Evolutionary conservation across 192 early-diverging fungal genomes (phyloP).

Genomic region (Paraglomus occultum): DNA sequence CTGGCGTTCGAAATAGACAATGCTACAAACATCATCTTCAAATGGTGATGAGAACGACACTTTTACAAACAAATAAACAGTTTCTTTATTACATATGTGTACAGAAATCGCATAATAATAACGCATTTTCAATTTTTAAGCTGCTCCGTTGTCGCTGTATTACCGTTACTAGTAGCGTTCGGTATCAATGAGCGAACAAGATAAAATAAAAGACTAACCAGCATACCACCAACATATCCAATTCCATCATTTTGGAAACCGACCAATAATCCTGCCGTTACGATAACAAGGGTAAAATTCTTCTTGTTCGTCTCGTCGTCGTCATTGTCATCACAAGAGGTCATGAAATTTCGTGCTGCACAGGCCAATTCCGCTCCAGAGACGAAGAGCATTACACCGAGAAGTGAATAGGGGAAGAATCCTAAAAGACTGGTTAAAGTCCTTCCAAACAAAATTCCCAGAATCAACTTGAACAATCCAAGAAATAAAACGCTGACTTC

Average conservation of each 20-base stretch:
- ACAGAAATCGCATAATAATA: no score
- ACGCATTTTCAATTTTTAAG: no score
- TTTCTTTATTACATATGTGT: no score
- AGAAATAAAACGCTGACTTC: constrained; percentile 77
- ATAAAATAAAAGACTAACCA: constrained; percentile 47
- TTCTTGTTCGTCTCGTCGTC: constrained; percentile 43
- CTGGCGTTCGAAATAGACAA: no score
- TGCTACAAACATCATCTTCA: no score
- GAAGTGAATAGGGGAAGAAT: constrained; percentile 70
- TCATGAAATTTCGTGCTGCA: constrained; percentile 47
- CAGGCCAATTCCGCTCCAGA: constrained; percentile 74
- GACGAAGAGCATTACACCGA: constrained; percentile 87
- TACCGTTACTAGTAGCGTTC: no score
- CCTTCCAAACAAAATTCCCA: constrained; percentile 81
- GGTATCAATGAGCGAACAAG: not conserved
- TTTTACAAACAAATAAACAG: no score
- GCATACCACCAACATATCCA: constrained; percentile 71
- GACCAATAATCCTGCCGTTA: constrained; percentile 67
- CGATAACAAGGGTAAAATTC: constrained; percentile 69
- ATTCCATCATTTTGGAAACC: constrained; percentile 82
- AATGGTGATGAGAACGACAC: no score
- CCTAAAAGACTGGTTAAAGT: constrained; percentile 71
- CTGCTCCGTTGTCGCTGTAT: no score
- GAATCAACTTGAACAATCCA: constrained; percentile 71
- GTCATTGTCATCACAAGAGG: constrained; percentile 40